Base-by-base conservation (phyloP, 768 basidiomycete genomes). In the Phaeotremella fagi region DNA sequence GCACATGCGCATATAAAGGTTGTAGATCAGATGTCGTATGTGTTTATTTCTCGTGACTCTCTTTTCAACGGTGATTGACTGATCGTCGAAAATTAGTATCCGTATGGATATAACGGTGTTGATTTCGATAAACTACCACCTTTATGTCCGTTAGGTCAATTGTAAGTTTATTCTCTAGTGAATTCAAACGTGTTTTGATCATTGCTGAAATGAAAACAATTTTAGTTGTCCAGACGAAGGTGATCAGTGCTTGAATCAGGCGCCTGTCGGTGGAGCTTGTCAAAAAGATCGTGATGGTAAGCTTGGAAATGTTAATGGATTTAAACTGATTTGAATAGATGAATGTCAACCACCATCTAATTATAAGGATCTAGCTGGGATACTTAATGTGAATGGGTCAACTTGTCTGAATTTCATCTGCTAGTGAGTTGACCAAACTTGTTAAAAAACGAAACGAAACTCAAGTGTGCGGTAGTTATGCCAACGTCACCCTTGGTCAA, bases 261-360 rank as follows among this genome's bases (percentile, higher is more conserved):
- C 86, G 15, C 50, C 80, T 0, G 82, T 88, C 2, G 83, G 79
- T 24, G 84, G 82, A 57, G 68, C 79, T 25, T 91, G 89, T 76
- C 88, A 91, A 73, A 81, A 91, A 54, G 86, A 90, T 68, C 83
- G 89, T 48, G 89, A 91, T 73, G 88, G 89, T 87, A 54, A 50
- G 79, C 64, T 46, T 28, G 2, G 29, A 24, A 26, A 15, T 41
- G 7, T 42, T 36, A 36, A 22, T 43, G 27, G 36, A 35, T 48
- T 48, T 43, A 22, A 26, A 49, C 45, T 31, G 1, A 22, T 12
- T 45, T 38, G 28, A 25, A 29, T 56, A 91, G 90, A 94, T 63
- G 80, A 90, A 75, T 91, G 89, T 64, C 77, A 80, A 64, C 77
- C 78, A 0, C 87, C 88, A 4, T 80, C 82, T 3, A 85, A 90